These are phyloP conservation scores for Laetiporus sulphureus DNA, from an alignment of 1,284 basidiomycete species.

Conservation along the genomic window DNA sequence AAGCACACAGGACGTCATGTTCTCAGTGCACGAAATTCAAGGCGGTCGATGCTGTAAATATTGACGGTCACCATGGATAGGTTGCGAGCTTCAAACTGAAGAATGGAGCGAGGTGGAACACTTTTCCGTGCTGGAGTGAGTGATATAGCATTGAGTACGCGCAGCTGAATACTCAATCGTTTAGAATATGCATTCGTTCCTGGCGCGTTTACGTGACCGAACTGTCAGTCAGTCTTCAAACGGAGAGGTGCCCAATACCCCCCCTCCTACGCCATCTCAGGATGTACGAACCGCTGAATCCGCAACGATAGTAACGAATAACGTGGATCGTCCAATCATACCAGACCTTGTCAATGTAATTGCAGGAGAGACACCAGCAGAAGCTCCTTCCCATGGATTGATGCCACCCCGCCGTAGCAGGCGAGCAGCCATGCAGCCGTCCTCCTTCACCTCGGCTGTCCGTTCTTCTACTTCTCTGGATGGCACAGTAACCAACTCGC, in stretches of 20 bases:
- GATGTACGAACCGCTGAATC: neutral
- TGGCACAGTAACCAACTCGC: too few relatives aligned
- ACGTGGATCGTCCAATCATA: neutral
- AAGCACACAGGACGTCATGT: too few relatives aligned
- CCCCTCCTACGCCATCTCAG: neutral
- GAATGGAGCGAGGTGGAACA: too few relatives aligned
- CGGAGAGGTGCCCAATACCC: neutral
- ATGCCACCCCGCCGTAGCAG: neutral
- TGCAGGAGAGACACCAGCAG: neutral
- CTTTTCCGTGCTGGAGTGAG: too few relatives aligned
- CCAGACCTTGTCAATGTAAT: neutral
- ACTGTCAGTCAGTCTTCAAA: neutral
- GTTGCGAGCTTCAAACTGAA: neutral
- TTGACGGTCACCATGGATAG: too few relatives aligned
- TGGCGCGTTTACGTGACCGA: neutral
- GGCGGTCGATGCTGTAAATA: too few relatives aligned
- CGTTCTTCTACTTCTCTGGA: conserved; percentile 7
- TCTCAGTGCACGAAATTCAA: too few relatives aligned
- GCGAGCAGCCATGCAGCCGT: too few relatives aligned
- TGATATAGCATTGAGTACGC: too few relatives aligned
- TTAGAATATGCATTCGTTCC: neutral
- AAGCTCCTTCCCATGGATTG: neutral
- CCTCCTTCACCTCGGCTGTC: too few relatives aligned
- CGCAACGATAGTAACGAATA: neutral
- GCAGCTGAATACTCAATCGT: too few relatives aligned